phyloP scores from a whole-genome alignment of 2,329 filamentous ascomycete species.

The Ciborinia camelliae region DNA sequence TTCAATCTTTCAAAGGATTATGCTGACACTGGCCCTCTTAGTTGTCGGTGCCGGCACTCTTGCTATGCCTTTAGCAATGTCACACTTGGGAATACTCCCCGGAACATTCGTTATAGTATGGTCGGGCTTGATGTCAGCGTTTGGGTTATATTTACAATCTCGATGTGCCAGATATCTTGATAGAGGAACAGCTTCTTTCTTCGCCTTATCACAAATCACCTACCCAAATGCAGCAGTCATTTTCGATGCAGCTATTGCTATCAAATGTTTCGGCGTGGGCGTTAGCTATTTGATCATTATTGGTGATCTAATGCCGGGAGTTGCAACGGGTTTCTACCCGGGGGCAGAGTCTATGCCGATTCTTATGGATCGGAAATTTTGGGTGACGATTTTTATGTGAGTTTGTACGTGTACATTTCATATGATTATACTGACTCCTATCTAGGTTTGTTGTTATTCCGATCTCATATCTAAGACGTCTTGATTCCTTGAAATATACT shows the following conservation, averaged over 20 bases:
- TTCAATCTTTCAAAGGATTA: conserved; percentile 23
- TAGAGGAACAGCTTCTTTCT: conserved; percentile 84
- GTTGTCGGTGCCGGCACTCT: conserved; percentile 92
- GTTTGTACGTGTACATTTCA: conserved; percentile 27
- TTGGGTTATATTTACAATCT: conserved; percentile 92
- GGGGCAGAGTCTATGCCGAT: conserved; percentile 64
- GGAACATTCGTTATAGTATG: conserved; percentile 83
- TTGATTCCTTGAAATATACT: conserved; percentile 97
- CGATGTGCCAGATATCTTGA: conserved; percentile 92
- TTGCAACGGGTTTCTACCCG: conserved; percentile 75
- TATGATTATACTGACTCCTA: conserved; percentile 21
- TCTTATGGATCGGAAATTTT: conserved; percentile 87
- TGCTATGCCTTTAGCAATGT: conserved; percentile 83
- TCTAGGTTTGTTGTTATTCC: conserved; percentile 84
- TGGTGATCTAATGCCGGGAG: conserved; percentile 95
- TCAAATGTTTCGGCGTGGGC: conserved; percentile 97
- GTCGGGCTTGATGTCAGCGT: conserved; percentile 84
- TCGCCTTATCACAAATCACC: conserved; percentile 93
- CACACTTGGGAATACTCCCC: conserved; percentile 88
- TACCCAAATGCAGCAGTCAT: conserved; percentile 94
- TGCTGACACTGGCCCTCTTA: conserved; percentile 40
- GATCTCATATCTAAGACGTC: conserved; percentile 80
- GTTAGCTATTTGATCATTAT: conserved; percentile 99
- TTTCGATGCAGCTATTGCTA: conserved; percentile 91
- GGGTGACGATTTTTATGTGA: conserved; percentile 95